Evolutionary conservation across 305 asterid species (phyloP).

Genomic region (Fraxinus dipetala): DNA sequence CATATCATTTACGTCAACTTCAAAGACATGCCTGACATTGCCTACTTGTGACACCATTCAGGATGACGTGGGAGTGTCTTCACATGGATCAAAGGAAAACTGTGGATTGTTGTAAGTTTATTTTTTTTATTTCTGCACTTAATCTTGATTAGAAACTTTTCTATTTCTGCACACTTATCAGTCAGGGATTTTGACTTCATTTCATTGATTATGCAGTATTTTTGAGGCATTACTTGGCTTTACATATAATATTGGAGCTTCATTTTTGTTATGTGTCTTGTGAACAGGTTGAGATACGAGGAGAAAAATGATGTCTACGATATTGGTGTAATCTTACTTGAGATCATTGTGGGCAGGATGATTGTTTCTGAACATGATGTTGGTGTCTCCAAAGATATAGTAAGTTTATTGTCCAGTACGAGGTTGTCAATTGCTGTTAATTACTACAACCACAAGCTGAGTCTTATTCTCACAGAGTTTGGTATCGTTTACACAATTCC

Average conservation of each 20-base stretch:
- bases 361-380: conserved; percentile 46
- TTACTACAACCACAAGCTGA: neutral
- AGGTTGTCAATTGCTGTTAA: neutral
- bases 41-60: conserved; percentile 21
- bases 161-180: neutral
- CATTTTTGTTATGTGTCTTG: neutral
- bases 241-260: neutral
- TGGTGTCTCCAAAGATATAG: conserved; percentile 55
- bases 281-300: conserved; percentile 38
- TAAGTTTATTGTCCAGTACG: conserved; percentile 29
- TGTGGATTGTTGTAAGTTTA: conserved; percentile 41
- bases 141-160: neutral
- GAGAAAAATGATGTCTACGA: conserved; percentile 70
- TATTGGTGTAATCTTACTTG: conserved; percentile 83
- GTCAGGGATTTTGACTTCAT: neutral
- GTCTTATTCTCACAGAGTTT: neutral
- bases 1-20: neutral
- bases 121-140: neutral
- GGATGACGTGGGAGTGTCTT: conserved; percentile 35
- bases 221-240: neutral
- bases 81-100: conserved; percentile 50
- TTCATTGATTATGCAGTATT: neutral
- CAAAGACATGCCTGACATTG: neutral
- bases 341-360: conserved; percentile 62
- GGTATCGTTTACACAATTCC: neutral